These are phyloP conservation scores for Trametes cubensis DNA, from an alignment of 768 basidiomycete genomes.

Conservation along the genomic window DNA sequence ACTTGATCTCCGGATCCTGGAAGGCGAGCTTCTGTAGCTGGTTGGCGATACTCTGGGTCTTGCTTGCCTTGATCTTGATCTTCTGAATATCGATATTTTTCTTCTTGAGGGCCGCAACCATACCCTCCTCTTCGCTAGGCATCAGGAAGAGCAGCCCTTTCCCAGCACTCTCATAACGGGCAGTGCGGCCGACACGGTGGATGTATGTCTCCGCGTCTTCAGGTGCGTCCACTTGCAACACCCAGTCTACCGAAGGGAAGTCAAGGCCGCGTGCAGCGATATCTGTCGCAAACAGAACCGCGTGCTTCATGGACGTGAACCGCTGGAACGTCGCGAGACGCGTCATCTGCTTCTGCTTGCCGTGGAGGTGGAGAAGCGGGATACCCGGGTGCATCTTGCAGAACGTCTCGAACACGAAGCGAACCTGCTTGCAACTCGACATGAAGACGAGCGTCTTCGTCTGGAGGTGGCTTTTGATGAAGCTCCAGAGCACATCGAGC, in stretches of 20 bases:
- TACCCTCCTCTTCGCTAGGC: conserved; percentile 93
- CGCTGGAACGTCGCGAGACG: conserved; percentile 81
- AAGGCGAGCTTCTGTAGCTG: conserved; percentile 93
- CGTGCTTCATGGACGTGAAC: conserved; percentile 80
- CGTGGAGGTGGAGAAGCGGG: conserved; percentile 90
- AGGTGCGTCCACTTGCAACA: conserved; percentile 92
- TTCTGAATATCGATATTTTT: conserved; percentile 73
- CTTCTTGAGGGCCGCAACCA: conserved; percentile 68
- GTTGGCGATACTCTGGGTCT: conserved; percentile 81
- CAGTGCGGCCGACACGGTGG: conserved; percentile 94
- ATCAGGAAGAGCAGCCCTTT: conserved; percentile 80
- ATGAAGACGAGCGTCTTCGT: conserved; percentile 92
- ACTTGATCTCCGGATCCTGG: conserved; percentile 95
- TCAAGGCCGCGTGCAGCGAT: conserved; percentile 95
- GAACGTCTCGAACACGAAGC: conserved; percentile 95
- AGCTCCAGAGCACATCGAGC: conserved; percentile 89
- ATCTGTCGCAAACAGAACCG: conserved; percentile 92
- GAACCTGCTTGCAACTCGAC: conserved; percentile 95
- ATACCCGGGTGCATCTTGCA: conserved; percentile 94
- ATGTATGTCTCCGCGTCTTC: conserved; percentile 98
- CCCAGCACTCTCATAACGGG: conserved; percentile 89
- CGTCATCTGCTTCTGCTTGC: conserved; percentile 94
- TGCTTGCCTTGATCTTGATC: conserved; percentile 88
- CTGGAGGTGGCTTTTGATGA: conserved; percentile 92
- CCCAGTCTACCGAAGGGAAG: conserved; percentile 97